Base-by-base conservation (phyloP, 345 rosid genomes). In the Eutrema yunnanense region DNA sequence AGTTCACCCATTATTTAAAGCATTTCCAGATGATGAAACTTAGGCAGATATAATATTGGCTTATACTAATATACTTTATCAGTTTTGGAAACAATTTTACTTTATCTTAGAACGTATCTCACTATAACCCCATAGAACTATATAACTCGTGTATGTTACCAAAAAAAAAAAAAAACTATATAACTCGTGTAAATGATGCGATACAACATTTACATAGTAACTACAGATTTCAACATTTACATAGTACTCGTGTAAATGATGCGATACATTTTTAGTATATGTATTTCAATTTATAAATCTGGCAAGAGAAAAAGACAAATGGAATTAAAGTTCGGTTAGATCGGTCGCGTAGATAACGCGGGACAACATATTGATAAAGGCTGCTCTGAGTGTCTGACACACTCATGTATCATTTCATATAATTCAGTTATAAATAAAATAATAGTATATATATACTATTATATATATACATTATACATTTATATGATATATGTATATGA, bases 301-400 rank as follows among this genome's bases (percentile, higher is more conserved):
- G 30, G 53, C 5, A 13, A 59, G 29, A 67, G 54, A 59, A 60
- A 51, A 50, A 26, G 48, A 47, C 64, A 75, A 61, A 46, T 61
- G 69, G 69, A 68, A 61, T 53, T 62, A 75, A 68, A 68, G 74
- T 43, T 10, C 22, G 6, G 73, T 36, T 61, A 13, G 51, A 75
- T 69, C 63, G 79, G 57, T 69, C 74, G 79, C 69, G 70, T 54
- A 62, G 69, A 75, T 62, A 69, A 68, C 74, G 79, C 74, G 74
- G 74, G 74, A 68, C 73, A 75, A 53, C 69, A 53, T 53, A 44
- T 54, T 62, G 64, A 62, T 75, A 75, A 75, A 68, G 74, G 79
- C 79, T 75, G 79, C 74, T 67, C 56, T 67, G 72, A 63, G 63
- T 46, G 38, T 72, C 68, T 74, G 73, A 75, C 79, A 75, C 69